Conservation (phyloP, 192 early-diverging fungal genomes). For the Coemansia sp. region DNA sequence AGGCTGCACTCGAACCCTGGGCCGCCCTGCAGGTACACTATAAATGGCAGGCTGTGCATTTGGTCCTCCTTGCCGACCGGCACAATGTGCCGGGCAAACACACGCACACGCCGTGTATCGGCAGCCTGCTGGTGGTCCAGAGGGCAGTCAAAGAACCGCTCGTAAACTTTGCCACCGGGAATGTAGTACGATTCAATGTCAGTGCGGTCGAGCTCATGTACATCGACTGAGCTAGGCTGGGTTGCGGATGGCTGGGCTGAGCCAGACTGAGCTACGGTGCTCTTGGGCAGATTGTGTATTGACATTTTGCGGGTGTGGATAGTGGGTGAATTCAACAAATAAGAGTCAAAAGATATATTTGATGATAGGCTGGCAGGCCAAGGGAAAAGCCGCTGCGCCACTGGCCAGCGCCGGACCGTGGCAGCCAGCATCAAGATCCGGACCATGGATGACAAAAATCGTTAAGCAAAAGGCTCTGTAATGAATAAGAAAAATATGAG, state of each 20-base stretch:
- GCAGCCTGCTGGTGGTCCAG: constrained; percentile 47
- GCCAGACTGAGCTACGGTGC: background rate
- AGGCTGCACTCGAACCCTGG: constrained; percentile 58
- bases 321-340: background rate
- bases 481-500: background rate
- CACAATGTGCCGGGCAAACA: constrained; percentile 61
- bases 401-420: background rate
- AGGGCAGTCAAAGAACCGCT: constrained; percentile 61
- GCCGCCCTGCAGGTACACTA: constrained; percentile 63
- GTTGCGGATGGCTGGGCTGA: background rate
- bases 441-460: background rate
- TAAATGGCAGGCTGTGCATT: constrained; percentile 57
- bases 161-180: constrained; percentile 59
- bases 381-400: background rate
- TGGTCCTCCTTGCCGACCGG: constrained; percentile 52
- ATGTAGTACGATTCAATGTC: constrained; percentile 55
- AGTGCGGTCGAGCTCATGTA: constrained; percentile 55
- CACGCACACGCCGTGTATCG: constrained; percentile 29
- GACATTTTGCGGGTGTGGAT: background rate
- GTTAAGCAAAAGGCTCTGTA: background rate
- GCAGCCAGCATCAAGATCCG: background rate
- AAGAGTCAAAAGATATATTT: background rate
- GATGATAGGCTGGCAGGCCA: background rate
- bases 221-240: background rate
- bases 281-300: background rate